Base-by-base conservation (phyloP, 331 rosid species). In the Erythrophleum ivorense region DNA sequence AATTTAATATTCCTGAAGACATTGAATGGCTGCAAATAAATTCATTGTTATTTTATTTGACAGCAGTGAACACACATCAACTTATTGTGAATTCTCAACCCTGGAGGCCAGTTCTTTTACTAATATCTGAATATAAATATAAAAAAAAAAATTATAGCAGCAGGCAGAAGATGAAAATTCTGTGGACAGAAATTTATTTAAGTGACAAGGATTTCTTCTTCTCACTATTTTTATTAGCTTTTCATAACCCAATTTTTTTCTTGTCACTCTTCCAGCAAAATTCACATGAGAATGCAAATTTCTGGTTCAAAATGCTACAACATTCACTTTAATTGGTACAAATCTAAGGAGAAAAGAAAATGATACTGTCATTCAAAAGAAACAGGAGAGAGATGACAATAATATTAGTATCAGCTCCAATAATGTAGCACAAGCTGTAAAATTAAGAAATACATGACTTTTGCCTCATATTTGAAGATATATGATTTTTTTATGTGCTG, bases 71-170 rank as follows among this genome's bases (percentile, higher is more conserved):
- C 75, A 33, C 29, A 55, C 33, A 75, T 75, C 73, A 79, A 55
- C 38, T 36, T 53, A 19, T 36, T 13, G 41, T 80, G 64, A 64
- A 53, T 52, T 62, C 66, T 70, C 65, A 83, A 75, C 77, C 81
- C 75, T 11, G 64, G 34, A 79, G 31, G 71, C 58, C 29, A 24
- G 29, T 63, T n/a, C 63, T 54, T 62, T 45, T 62, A 81, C 41
- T 40, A 58, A 24, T 24, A 24, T 24, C 83, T 73, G 11, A 52
- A 53, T 3, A 53, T 16, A 7, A 53, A 53, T 53, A 15, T 16
- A 53, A 15, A 48, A 2, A 48, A 57, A 7, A 11, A 60, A 60
- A 59, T 24, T 52, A 53, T 21, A 68, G 46, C 71, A 29, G n/a
- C 29, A 24, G 29, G 29, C 29, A 24, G 29, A 24, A 24, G 29